These are phyloP conservation scores for Cenchrus americanus DNA, from an alignment of 176 grass and related monocot genomes.

Conservation along the genomic window DNA sequence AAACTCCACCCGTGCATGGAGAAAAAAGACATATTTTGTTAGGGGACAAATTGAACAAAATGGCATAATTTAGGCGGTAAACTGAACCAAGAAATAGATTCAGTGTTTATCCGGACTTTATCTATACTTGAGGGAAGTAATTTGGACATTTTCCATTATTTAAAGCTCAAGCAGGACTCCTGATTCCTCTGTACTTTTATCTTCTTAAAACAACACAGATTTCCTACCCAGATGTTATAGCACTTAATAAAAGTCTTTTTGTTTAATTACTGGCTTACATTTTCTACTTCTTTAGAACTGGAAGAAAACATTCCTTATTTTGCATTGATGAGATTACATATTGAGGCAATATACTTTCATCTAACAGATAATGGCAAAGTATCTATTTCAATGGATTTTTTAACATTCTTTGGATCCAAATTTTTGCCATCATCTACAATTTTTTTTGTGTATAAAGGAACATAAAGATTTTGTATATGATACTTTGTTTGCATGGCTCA, in stretches of 20 bases:
- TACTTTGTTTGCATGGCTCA: neutral
- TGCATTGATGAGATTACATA: neutral
- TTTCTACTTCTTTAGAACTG: neutral
- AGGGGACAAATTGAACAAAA: no score
- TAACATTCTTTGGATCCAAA: neutral
- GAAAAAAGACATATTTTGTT: no score
- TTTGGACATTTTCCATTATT: neutral
- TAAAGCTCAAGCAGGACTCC: neutral
- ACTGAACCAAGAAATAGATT: no score
- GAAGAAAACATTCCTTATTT: neutral
- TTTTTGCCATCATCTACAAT: neutral
- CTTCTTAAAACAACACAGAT: neutral
- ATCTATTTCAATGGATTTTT: neutral
- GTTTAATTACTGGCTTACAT: neutral
- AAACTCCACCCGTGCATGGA: no score
- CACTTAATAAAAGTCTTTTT: neutral
- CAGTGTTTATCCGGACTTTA: no score
- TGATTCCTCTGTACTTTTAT: neutral
- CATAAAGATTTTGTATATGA: neutral
- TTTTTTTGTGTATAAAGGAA: neutral
- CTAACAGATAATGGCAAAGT: neutral
- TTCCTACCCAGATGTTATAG: neutral
- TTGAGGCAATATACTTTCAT: neutral
- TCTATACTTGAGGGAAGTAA: no score
- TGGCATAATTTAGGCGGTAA: no score